These are phyloP conservation scores for Boletus rubropictus DNA, from an alignment of 768 basidiomycete genomes.

Conservation along the genomic window DNA sequence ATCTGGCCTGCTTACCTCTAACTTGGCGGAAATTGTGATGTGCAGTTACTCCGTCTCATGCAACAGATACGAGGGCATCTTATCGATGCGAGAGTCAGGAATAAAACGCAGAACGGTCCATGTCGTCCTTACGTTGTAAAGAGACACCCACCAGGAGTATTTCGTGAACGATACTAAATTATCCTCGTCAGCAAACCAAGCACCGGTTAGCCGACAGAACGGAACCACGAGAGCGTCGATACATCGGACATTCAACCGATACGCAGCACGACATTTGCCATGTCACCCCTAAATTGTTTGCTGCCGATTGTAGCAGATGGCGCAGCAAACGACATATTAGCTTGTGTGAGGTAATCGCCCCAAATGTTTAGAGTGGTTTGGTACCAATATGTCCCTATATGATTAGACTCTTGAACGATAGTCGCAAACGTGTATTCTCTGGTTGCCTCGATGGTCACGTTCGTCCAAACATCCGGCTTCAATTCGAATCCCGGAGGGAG, in stretches of 20 bases:
- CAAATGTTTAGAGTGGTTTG: slow-evolving; percentile 36
- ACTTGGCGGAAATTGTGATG: no score
- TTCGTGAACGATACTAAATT: not conserved
- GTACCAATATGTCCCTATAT: slow-evolving; percentile 28
- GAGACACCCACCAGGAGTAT: not conserved
- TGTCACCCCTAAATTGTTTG: slow-evolving; percentile 31
- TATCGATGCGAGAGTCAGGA: not conserved
- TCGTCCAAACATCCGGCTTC: slow-evolving; percentile 27
- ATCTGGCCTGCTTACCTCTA: not conserved
- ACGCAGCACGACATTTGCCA: slow-evolving; percentile 27
- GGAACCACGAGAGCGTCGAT: not conserved
- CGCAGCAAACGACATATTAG: slow-evolving; percentile 43
- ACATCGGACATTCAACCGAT: slow-evolving; percentile 16
- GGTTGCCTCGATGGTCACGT: slow-evolving; percentile 36
- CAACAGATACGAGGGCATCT: not conserved
- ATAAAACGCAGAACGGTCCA: not conserved
- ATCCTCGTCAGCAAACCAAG: not conserved
- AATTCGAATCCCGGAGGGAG: slow-evolving; percentile 28
- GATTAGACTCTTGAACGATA: slow-evolving; percentile 17
- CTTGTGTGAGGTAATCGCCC: slow-evolving; percentile 34
- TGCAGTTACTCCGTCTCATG: not conserved
- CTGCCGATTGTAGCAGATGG: slow-evolving; percentile 34
- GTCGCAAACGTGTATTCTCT: slow-evolving; percentile 32
- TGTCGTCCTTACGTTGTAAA: not conserved
- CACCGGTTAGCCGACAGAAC: not conserved